Base-by-base conservation (phyloP, 305 asterid species). In the Plantago lanceolata region DNA sequence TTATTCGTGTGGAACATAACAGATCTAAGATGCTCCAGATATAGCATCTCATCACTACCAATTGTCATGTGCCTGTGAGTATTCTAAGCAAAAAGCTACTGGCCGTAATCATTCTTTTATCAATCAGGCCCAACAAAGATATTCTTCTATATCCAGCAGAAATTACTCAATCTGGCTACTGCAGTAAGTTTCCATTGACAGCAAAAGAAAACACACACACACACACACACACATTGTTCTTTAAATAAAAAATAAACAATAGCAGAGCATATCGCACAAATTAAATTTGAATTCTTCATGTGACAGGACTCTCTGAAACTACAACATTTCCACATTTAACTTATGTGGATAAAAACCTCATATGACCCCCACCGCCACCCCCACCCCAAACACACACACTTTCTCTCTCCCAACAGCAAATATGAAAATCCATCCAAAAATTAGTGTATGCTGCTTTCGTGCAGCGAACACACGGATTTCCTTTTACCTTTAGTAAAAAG, bases 81-180 rank as follows among this genome's bases (percentile, higher is more conserved):
- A 24, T 24, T 24, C 19, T 11, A 3, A 7, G 33, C 19, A 59
- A 40, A 15, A 8, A 12, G 64, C 33, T 58, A 40, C 8, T 18
- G 50, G 19, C 26, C 51, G 20, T 40, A 59, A 59, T 14, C 15
- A 59, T 59, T 43, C 28, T 28, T 44, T 48, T 19, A 40, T 15
- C 24, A 43, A 15, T n/a, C 37, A 15, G 48, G 29, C 52, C 64
- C 14, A 14, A 43, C 16, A n/a, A 20, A 18, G 20, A 19, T 24
- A 59, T 20, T 51, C 64, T 40, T 59, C 15, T 17, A 33, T n/a
- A 59, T 21, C 19, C 53, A 43, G 33, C 64, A 59, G 12, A 16
- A 9, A 43, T 9, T n/a, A 19, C 49, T 59, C 31, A 53, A 53
- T 12, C 21, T 13, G 20, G 59, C 59, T 19, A 53, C 59, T 19